Evolutionary conservation across 108 stramenopile genomes (phyloP).

Genomic region (Parmales sp.): DNA sequence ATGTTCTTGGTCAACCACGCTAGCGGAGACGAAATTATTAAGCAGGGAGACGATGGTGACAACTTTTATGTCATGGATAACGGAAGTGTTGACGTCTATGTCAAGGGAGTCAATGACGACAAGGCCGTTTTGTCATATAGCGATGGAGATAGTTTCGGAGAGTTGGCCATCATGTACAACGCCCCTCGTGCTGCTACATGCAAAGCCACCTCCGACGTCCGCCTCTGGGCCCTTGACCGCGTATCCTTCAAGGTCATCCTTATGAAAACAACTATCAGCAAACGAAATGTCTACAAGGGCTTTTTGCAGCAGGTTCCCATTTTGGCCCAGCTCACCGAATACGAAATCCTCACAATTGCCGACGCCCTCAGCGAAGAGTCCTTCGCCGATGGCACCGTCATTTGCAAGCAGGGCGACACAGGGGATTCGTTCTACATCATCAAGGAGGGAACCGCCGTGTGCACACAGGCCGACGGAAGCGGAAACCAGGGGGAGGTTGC

Average conservation of each 20-base stretch:
- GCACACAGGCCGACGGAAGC: conserved; percentile 23
- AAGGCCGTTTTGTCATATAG: conserved; percentile 21
- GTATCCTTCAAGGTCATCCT: conserved; percentile 30
- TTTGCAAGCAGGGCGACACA: conserved; percentile 32
- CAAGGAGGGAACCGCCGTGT: conserved; percentile 32
- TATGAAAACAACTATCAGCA: conserved; percentile 27
- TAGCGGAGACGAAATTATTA: conserved; percentile 37
- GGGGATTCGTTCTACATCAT: conserved; percentile 42
- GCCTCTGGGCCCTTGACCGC: conserved; percentile 41
- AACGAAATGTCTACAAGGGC: conserved; percentile 24
- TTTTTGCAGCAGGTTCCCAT: conserved; percentile 38
- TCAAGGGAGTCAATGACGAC: conserved; percentile 26
- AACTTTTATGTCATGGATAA: conserved; percentile 45
- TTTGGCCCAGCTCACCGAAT: conserved; percentile 35
- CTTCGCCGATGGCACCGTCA: conserved; percentile 24
- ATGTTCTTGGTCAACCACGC: conserved; percentile 45
- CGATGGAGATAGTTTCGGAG: conserved; percentile 42
- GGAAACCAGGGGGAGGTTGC: conserved; percentile 29
- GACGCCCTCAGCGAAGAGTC: conserved; percentile 37
- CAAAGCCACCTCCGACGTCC: conserved; percentile 17
- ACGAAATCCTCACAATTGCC: conserved; percentile 43
- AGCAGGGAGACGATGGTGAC: conserved; percentile 45
- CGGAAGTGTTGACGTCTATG: conserved; percentile 34
- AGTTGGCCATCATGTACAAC: conserved; percentile 48
- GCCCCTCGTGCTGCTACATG: conserved; percentile 26